Conservation (phyloP, 306 rosid genomes). For the Vigna unguiculata region DNA sequence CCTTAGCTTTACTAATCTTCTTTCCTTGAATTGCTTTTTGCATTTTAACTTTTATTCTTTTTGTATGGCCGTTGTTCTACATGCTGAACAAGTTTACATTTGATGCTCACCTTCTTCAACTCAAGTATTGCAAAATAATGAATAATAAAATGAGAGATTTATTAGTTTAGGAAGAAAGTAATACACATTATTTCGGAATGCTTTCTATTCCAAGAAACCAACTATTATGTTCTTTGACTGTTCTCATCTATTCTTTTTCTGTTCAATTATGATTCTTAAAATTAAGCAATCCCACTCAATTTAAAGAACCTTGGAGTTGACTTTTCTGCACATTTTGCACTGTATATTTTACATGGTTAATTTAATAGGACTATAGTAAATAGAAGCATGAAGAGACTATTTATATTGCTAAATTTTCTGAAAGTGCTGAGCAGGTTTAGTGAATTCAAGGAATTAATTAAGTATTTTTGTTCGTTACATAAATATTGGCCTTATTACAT, state of each 20-base stretch:
- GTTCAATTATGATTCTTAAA: no score
- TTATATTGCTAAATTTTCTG: not conserved
- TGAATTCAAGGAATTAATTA: constrained; percentile 5
- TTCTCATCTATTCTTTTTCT: not conserved
- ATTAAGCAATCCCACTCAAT: no score
- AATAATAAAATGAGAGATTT: not conserved
- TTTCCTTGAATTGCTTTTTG: no score
- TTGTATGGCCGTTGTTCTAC: no score
- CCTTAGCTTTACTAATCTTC: no score
- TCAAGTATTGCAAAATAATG: not conserved
- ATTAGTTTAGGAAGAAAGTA: not conserved
- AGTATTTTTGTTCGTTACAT: not conserved
- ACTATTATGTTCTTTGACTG: not conserved
- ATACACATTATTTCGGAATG: not conserved
- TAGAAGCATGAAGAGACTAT: not conserved
- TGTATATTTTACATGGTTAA: no score
- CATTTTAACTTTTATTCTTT: no score
- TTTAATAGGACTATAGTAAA: not conserved
- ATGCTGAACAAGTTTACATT: no score
- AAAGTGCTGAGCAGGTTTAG: not conserved
- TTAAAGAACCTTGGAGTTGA: no score
- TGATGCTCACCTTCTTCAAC: not conserved
- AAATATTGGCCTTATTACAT: constrained; percentile 34
- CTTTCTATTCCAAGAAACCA: constrained; percentile 3
- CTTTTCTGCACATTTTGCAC: no score